Percentiles rank a stretch among this genome's conserved stretches.
Conservation (phyloP, 331 rosid species). For the Stylosanthes scabra region DNA sequence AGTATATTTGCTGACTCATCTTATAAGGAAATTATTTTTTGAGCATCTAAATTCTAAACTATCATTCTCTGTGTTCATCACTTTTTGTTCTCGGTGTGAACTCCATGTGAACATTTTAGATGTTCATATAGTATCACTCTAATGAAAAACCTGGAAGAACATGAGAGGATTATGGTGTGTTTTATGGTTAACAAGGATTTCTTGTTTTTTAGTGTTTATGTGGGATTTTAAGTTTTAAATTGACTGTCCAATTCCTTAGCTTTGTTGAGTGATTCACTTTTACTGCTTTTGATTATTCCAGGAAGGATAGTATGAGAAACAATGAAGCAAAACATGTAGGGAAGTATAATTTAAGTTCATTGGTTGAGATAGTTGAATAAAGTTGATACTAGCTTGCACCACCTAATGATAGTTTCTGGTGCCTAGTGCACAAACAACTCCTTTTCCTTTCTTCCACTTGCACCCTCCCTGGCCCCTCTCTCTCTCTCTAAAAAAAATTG, state of each 20-base stretch:
- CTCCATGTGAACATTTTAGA: too few relatives aligned
- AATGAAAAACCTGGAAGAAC: background rate
- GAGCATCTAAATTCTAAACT: too few relatives aligned
- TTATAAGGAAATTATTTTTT: too few relatives aligned
- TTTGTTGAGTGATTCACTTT: conserved; percentile 27
- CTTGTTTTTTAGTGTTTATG: background rate
- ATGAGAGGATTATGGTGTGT: background rate
- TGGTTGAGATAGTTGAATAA: too few relatives aligned
- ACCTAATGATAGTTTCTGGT: background rate
- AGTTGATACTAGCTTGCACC: too few relatives aligned
- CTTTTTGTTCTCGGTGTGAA: too few relatives aligned
- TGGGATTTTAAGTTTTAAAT: background rate
- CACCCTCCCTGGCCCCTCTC: too few relatives aligned
- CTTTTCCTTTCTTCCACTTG: background rate
- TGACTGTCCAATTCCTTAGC: background rate
- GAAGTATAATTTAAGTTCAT: background rate
- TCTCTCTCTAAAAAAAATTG: too few relatives aligned
- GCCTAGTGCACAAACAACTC: background rate
- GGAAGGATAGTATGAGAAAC: conserved; percentile 3
- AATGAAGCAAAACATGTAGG: background rate
- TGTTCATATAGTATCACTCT: too few relatives aligned
- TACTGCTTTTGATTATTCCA: conserved; percentile 3
- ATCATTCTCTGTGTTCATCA: too few relatives aligned
- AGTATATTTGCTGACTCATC: too few relatives aligned
- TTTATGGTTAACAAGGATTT: background rate